These are phyloP conservation scores for Ramalina peruviana DNA, from an alignment of 495 filamentous ascomycete species.

Conservation along the genomic window DNA sequence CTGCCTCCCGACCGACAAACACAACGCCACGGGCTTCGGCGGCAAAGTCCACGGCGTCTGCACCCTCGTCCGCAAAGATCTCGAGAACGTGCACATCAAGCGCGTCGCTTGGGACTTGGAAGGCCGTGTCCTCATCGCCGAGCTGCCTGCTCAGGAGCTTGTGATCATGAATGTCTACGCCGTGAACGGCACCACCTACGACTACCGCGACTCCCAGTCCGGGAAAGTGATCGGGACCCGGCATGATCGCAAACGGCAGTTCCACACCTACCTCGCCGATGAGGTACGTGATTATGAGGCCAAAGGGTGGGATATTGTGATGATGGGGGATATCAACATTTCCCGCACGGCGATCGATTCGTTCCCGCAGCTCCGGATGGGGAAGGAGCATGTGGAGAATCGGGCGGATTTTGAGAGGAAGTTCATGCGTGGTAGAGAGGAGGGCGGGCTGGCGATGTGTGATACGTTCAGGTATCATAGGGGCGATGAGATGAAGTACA, in stretches of 20 bases:
- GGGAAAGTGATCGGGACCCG: conserved; percentile 29
- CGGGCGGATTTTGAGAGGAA: conserved; percentile 33
- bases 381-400: conserved; percentile 31
- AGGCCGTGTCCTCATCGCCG: conserved; percentile 32
- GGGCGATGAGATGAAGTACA: conserved; percentile 19
- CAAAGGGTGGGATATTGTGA: conserved; percentile 25
- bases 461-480: conserved; percentile 20
- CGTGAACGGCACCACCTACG: conserved; percentile 35
- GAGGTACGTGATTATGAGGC: conserved; percentile 26
- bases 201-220: conserved; percentile 26
- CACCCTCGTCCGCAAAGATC: conserved; percentile 31
- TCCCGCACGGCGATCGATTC: conserved; percentile 28
- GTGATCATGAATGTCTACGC: conserved; percentile 37
- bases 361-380: conserved; percentile 27
- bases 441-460: conserved; percentile 10
- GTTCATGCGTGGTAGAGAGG: conserved; percentile 23
- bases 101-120: conserved; percentile 36
- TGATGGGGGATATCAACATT: conserved; percentile 38
- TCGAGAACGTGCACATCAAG: conserved; percentile 16
- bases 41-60: conserved; percentile 38
- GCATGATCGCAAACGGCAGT: conserved; percentile 34
- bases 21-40: conserved; percentile 33
- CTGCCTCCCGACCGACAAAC: conserved; percentile 30
- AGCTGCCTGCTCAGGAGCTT: conserved; percentile 18
- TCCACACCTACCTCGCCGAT: conserved; percentile 28